Evolutionary conservation across 192 early-diverging fungal species (phyloP), one percentile per base, ranked within the genome.

Genomic region (Oehlia diaphana): DNA sequence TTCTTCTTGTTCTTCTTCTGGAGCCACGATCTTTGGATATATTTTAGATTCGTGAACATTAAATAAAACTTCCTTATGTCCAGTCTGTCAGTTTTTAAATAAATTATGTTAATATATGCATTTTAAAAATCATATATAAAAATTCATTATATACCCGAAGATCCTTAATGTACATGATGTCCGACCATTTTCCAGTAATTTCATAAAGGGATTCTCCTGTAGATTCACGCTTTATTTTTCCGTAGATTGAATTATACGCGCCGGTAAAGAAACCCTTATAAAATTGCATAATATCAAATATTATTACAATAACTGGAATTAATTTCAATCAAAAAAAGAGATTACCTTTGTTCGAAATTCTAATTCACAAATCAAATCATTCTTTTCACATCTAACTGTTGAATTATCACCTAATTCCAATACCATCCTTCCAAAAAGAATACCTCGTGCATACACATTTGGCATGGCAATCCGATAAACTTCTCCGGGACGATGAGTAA

Each of bases 401-500:
- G 92, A 92, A n/a, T 83, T 85, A 84, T 98, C 97, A 61, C 95
- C 97, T 53, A 97, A 86, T 83, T 98, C 97, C 68, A 98, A 83
- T 53, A 93, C 90, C 97, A 98, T 97, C 37, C 91, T 97, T 37
- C 97, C 97, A 85, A 98, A 94, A 78, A 98, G 71, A 61, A 98
- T 94, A 4, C 95, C 95, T 10, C 97, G 89, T 7, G 95, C 97
- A 82, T 97, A 98, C 76, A 97, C 90, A 83, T 98, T 98, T 13
- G 97, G 97, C 83, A 94, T 92, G 1, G 89, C 91, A 76, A 98
- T 91, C 49, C 89, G 82, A 86, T 96, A 97, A 44, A 88, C 88
- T 74, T 98, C 95, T 63, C 90, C 86, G 77, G 90, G 85, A 77
- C 88, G 78, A 84, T 91, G 80, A 37, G 89, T 83, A 78, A 96